A percentile compares a stretch with the other conserved stretches of the same genome.
Conservation (phyloP, 257 asterid genomes). For the Solanum arcanum region DNA sequence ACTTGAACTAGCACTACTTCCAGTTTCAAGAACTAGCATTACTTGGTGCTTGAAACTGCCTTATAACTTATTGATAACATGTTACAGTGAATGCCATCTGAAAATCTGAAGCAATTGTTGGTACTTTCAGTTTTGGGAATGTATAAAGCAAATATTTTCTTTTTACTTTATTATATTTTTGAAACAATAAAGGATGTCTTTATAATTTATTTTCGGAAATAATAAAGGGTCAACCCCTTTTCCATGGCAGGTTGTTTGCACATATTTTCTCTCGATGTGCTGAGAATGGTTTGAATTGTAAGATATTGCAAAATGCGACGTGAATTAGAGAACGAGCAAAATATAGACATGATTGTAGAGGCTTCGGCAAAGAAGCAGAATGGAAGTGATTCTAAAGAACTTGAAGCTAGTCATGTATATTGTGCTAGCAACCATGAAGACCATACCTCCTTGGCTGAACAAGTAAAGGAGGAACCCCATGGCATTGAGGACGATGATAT, state of each 20-base stretch:
- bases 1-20: not conserved
- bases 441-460: not conserved
- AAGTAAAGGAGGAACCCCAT: not conserved
- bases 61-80: not conserved
- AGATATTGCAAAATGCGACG: slow-evolving; percentile 10
- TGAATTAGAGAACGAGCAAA: slow-evolving; percentile 2
- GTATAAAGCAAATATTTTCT: not conserved
- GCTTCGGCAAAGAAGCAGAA: not conserved
- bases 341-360: not conserved
- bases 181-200: not conserved
- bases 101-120: not conserved
- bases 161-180: not conserved
- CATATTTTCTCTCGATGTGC: not conserved
- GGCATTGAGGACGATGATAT: not conserved
- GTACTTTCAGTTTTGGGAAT: not conserved
- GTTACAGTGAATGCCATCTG: not conserved
- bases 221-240: not conserved
- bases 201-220: not conserved
- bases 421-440: not conserved
- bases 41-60: not conserved
- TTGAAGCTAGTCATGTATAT: not conserved
- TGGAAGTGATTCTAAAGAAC: not conserved
- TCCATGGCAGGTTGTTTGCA: not conserved
- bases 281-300: not conserved
- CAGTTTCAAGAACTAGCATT: not conserved